Conservation (phyloP, 2,329 filamentous ascomycete genomes). For the Kalaharituber pfeilii region DNA sequence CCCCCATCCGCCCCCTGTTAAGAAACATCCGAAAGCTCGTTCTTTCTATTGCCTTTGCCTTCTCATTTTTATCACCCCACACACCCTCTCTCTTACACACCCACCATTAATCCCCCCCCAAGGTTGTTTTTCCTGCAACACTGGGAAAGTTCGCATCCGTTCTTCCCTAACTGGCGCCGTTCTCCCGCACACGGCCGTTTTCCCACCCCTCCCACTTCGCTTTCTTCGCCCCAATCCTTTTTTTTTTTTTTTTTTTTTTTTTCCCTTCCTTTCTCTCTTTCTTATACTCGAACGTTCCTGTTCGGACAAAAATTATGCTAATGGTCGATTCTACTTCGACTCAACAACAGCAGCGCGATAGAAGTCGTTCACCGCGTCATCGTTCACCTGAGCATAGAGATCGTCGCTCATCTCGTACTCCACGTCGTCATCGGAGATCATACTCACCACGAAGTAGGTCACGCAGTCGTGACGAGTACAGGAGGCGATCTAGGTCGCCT, state of each 20-base stretch:
- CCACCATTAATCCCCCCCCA: not conserved
- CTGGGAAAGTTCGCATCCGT: constrained; percentile 2
- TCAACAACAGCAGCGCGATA: constrained; percentile 50
- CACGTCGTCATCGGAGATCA: constrained; percentile 55
- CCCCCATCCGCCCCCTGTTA: too few relatives aligned
- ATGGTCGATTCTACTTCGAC: constrained; percentile 22
- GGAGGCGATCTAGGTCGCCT: constrained; percentile 59
- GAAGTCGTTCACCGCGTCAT: constrained; percentile 59
- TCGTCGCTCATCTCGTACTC: constrained; percentile 55
- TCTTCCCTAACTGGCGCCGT: constrained; percentile 1
- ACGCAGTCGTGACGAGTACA: constrained; percentile 59
- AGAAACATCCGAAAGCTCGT: too few relatives aligned
- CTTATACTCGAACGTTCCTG: constrained; percentile 4
- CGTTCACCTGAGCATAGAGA: constrained; percentile 31
- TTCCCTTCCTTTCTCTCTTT: too few relatives aligned
- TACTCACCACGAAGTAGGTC: constrained; percentile 67
- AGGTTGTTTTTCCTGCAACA: constrained; percentile 6
- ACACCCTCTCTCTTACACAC: not conserved
- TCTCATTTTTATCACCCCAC: not conserved
- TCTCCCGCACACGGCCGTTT: not conserved
- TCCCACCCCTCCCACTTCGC: not conserved
- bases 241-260: constrained; percentile 8
- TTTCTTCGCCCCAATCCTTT: constrained; percentile 6
- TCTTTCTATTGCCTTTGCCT: too few relatives aligned
- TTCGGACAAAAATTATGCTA: constrained; percentile 20